Evolutionary conservation across 257 asterid genomes (phyloP), one percentile per base, ranked within the genome.

Genomic region (Ligustrum vulgare): DNA sequence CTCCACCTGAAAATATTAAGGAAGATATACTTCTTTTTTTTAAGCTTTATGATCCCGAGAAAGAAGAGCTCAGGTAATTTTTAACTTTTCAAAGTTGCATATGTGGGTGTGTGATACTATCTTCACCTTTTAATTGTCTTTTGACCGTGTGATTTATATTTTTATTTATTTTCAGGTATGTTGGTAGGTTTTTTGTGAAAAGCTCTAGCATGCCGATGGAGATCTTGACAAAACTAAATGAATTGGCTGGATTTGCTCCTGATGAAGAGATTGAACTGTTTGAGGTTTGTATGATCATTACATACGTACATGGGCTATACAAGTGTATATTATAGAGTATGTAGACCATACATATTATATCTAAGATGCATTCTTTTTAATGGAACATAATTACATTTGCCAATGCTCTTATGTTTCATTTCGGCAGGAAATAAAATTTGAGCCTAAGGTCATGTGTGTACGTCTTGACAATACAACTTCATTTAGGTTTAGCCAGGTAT

Each of bases 381-480:
- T 64, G 11, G 36, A 47, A 67, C 67, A 32, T 72, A 39, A 63
- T 16, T 35, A 64, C 67, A 43, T 67, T 6, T n/a, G 60, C 31
- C 66, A 64, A 54, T 68, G 63, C 67, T 71, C 7, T 43, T 79
- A 72, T 65, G 58, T 81, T 58, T 56, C 32, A 35, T 68, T 43
- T 74, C 16, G 72, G 37, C 85, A 95, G 98, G 99, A 95, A 84
- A 90, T 95, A 60, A 95, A 91, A 76, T 95, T 87, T 80, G 99
- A 93, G 86, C 97, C 99, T 36, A 69, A 85, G 80, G 96, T 95
- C 80, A 95, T 95, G 99, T 95, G 99, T 74, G 98, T 90, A 80
- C 90, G 89, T 71, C 92, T 95, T 80, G 97, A 93, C 78, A 89
- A 75, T 76, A 86, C 84, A 82, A 78, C 88, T 77, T 79, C 98